phyloP scores from a whole-genome alignment of 768 basidiomycete genomes.

The Psilocybe azurescens region DNA sequence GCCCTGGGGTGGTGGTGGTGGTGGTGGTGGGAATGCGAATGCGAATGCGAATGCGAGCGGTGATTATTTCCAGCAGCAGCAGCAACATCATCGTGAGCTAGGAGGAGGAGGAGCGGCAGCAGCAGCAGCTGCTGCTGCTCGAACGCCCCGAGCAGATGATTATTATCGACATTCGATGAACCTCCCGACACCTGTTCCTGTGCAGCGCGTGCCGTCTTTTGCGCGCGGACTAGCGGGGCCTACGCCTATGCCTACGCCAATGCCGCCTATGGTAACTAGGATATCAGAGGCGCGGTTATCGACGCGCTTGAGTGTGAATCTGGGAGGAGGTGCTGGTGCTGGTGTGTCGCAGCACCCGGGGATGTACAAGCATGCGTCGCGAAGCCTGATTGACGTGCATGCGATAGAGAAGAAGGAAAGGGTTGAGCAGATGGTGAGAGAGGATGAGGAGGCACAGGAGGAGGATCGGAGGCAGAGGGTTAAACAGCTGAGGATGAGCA shows the following conservation, averaged over 20 bases:
- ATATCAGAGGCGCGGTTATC: not conserved
- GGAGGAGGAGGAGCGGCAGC: not conserved
- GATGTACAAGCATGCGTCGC: constrained; percentile 64
- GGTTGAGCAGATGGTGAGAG: constrained; percentile 13
- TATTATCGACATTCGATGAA: not conserved
- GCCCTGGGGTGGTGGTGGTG: constrained; percentile 9
- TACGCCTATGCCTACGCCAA: not conserved
- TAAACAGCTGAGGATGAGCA: constrained; percentile 4
- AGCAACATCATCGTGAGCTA: not conserved
- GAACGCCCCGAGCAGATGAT: constrained; percentile 28
- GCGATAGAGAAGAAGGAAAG: constrained; percentile 27
- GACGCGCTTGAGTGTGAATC: not conserved
- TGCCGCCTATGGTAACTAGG: not conserved
- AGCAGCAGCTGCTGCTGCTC: constrained; percentile 10
- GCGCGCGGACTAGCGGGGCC: not conserved
- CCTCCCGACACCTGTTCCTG: not conserved
- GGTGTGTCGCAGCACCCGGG: constrained; percentile 34
- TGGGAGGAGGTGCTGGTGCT: not conserved
- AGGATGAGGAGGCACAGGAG: constrained; percentile 16
- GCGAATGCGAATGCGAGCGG: not conserved
- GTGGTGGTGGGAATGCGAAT: not conserved
- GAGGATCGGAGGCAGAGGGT: constrained; percentile 1
- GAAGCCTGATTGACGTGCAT: constrained; percentile 66
- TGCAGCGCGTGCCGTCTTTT: not conserved
- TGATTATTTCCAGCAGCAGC: constrained; percentile 14